phyloP scores from a whole-genome alignment of 768 basidiomycete species.

The Lactifluus subvellereus region DNA sequence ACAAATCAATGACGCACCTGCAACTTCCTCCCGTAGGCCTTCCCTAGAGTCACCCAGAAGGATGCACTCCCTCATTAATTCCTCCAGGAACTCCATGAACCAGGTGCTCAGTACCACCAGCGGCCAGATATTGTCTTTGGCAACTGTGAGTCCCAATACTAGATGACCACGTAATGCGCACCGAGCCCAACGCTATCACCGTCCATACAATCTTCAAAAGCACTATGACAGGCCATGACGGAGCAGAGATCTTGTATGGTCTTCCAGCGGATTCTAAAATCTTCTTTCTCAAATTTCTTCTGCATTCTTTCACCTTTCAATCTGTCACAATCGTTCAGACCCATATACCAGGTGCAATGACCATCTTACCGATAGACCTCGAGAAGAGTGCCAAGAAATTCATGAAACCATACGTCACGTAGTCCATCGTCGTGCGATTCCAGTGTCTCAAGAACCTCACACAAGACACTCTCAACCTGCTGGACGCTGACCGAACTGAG shows the following conservation, averaged over 20 bases:
- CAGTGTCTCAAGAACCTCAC: constrained; percentile 41
- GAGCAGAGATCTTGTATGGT: constrained; percentile 65
- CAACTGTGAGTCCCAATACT: constrained; percentile 7
- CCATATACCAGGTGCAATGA: background rate
- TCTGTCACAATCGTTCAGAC: constrained; percentile 26
- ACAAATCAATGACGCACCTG: background rate
- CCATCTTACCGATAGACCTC: constrained; percentile 35
- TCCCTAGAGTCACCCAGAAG: constrained; percentile 30
- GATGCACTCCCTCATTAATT: constrained; percentile 50
- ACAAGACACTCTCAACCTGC: constrained; percentile 44
- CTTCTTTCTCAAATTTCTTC: constrained; percentile 36
- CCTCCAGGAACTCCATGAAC: constrained; percentile 56
- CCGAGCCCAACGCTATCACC: constrained; percentile 59
- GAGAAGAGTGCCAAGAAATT: constrained; percentile 45
- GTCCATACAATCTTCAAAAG: constrained; percentile 64
- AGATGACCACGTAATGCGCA: constrained; percentile 28
- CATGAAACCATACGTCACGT: constrained; percentile 40
- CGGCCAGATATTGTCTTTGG: constrained; percentile 66
- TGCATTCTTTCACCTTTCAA: constrained; percentile 29
- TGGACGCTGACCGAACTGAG: constrained; percentile 36
- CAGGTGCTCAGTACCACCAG: constrained; percentile 57
- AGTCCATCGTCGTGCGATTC: constrained; percentile 40
- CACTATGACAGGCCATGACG: constrained; percentile 49
- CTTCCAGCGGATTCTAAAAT: constrained; percentile 46
- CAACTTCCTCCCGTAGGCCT: constrained; percentile 5